phyloP scores from a whole-genome alignment of 2,329 filamentous ascomycete species.

The Pseudogymnoascus sp. region DNA sequence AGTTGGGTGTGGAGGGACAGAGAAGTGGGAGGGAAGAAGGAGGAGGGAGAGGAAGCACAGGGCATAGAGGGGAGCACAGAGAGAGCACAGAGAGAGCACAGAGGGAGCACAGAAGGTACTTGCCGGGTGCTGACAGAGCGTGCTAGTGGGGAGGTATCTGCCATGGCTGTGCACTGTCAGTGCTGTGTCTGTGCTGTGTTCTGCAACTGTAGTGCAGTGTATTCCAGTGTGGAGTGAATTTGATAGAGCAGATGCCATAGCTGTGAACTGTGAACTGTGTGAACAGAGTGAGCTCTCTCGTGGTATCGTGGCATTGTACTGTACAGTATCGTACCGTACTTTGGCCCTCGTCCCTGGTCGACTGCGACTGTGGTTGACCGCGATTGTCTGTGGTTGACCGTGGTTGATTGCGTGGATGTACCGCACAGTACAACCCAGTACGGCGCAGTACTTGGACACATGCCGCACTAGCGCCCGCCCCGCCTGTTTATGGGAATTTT shows the following conservation, averaged over 20 bases:
- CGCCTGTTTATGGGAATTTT: neutral
- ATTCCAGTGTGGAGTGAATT: neutral
- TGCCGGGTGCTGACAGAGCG: neutral
- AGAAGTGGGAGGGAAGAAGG: neutral
- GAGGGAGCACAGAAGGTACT: no score
- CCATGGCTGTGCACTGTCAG: neutral
- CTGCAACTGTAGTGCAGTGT: neutral
- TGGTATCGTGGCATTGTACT: neutral
- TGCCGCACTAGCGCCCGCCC: neutral
- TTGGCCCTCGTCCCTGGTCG: neutral
- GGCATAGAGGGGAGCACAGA: neutral
- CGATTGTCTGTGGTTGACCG: neutral
- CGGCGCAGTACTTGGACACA: neutral
- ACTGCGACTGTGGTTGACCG: neutral
- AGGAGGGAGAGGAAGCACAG: neutral
- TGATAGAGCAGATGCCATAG: neutral
- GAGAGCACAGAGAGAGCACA: no score
- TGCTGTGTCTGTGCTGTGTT: neutral
- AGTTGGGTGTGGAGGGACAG: no score
- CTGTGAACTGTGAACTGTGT: no score
- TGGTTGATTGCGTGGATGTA: neutral
- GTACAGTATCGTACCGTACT: neutral
- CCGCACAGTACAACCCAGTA: neutral
- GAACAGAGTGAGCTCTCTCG: neutral
- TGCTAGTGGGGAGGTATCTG: neutral